Evolutionary conservation across 441 rosid genomes (phyloP).

Genomic region (Raphanus hybrid): DNA sequence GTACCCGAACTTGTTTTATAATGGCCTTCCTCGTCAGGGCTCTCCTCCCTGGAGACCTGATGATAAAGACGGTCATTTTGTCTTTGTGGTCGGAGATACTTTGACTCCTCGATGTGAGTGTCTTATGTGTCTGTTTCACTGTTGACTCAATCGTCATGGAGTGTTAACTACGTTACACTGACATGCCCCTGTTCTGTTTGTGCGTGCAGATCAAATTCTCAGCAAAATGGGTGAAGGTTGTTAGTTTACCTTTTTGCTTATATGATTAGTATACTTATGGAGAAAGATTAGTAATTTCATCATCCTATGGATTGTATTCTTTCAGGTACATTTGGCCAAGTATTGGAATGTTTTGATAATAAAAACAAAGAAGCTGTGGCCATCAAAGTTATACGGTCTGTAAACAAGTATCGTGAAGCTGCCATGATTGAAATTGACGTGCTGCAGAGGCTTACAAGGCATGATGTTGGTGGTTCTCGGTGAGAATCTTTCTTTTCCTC

Average conservation of each 20-base stretch:
- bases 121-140: constrained; percentile 20
- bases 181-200: constrained; percentile 28
- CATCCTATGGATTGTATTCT: constrained; percentile 17
- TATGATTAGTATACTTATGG: background rate
- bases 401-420: constrained; percentile 87
- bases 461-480: constrained; percentile 77
- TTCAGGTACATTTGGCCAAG: constrained; percentile 94
- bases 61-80: constrained; percentile 92
- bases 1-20: constrained; percentile 57
- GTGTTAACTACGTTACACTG: constrained; percentile 11
- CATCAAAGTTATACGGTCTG: constrained; percentile 83
- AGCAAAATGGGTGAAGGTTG: constrained; percentile 99
- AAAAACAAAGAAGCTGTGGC: constrained; percentile 82
- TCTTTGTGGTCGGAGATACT: constrained; percentile 74
- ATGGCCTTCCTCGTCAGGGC: constrained; percentile 55
- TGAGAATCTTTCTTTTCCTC: constrained; percentile 47
- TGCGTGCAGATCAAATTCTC: constrained; percentile 76
- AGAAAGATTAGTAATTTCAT: constrained; percentile 11
- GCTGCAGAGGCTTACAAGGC: constrained; percentile 80
- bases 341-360: constrained; percentile 84
- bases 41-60: constrained; percentile 97
- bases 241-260: constrained; percentile 40
- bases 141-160: background rate
- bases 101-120: constrained; percentile 78
- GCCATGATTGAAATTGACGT: constrained; percentile 95